Base-by-base conservation (phyloP, 108 stramenopile species). In the Pseudonitzschia delicatissima region DNA sequence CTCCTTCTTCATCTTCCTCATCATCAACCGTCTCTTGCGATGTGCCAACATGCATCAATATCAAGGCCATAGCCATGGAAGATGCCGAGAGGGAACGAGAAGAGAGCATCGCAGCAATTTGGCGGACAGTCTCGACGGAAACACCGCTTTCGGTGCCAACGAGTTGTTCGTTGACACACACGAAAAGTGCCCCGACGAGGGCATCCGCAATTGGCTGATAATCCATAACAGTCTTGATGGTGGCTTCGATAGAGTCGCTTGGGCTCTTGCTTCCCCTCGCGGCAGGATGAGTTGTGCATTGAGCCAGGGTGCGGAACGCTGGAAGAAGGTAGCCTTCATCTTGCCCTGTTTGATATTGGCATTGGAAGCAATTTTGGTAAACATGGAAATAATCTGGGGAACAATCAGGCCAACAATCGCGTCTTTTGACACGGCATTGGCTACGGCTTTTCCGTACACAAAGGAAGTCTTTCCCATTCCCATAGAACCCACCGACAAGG, bases 21-120 rank as follows among this genome's bases (percentile, higher is more conserved):
- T 13, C 5, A n/a, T 71, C 67, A n/a, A 27, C 39, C 8, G 48
- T 18, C 26, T 66, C 55, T 13, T 74, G 28, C 8, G 81, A 73
- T 15, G 77, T 68, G 4, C 87, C 85, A 1, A 67, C 71, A 64
- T 93, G 92, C 66, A 78, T 73, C 71, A 93, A 72, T 15, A 90
- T 49, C 52, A 86, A 31, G 18, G 74, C 75, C 53, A 64, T 76
- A 26, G 78, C 77, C 48, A 87, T 36, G 17, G 51, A 64, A 45
- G 9, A 37, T 45, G 59, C 68, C 47, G 71, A 44, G n/a, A 65
- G 64, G 23, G 18, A 11, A 23, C 51, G 59, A 26, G 73, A 29
- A 35, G 81, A 44, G 12, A 88, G 65, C 25, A 73, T 44, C 20
- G 71, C 57, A 20, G 80, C 78, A 13, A 78, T 66, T 55, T 57